phyloP scores from a whole-genome alignment of 768 basidiomycete species.

The Suillus clintonianus region DNA sequence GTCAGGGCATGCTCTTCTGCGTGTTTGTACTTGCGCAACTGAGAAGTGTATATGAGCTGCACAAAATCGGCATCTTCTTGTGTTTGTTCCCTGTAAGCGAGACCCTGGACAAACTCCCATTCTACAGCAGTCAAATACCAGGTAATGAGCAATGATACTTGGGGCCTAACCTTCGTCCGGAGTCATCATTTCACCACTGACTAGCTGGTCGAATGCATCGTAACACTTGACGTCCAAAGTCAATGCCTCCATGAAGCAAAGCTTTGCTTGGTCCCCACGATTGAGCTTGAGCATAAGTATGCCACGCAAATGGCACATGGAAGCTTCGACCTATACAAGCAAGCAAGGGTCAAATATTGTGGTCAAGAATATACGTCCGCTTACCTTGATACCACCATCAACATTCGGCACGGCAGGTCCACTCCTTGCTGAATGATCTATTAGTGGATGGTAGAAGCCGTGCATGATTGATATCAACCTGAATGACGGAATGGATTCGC shows the following conservation, averaged over 20 bases:
- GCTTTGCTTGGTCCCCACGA: conserved; percentile 87
- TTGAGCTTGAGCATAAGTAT: conserved; percentile 93
- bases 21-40: conserved; percentile 90
- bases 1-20: conserved; percentile 79
- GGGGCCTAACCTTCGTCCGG: conserved; percentile 85
- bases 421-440: conserved; percentile 47
- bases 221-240: conserved; percentile 96
- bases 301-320: conserved; percentile 94
- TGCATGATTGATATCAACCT: conserved; percentile 39
- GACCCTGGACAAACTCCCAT: conserved; percentile 91
- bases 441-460: background rate
- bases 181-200: conserved; percentile 94
- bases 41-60: conserved; percentile 87
- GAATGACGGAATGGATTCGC: conserved; percentile 84
- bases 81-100: conserved; percentile 81
- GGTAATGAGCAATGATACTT: background rate
- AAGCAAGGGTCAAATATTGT: background rate
- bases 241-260: conserved; percentile 95
- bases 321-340: conserved; percentile 82
- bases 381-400: conserved; percentile 94
- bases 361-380: conserved; percentile 11
- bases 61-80: conserved; percentile 91
- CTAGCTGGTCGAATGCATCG: conserved; percentile 88
- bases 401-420: conserved; percentile 75
- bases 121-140: conserved; percentile 50